phyloP scores from a whole-genome alignment of 2,329 filamentous ascomycete species.

The Periconia macrospinosa region DNA sequence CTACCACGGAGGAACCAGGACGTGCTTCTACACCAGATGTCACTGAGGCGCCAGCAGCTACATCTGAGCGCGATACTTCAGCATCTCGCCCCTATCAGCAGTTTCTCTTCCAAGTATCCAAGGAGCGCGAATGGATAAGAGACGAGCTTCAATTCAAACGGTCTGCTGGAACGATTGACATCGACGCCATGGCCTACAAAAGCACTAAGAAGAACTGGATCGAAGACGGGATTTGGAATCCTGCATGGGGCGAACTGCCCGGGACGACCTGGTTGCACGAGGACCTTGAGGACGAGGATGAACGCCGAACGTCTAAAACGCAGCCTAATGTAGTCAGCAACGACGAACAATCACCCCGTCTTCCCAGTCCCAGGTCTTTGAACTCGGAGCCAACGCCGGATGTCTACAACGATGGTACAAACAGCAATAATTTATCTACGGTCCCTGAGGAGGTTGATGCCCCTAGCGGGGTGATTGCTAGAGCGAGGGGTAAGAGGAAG shows the following conservation, averaged over 20 bases:
- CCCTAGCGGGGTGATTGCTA: no score
- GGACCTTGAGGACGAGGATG: slow-evolving; percentile 2
- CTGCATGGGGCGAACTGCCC: slow-evolving; percentile 8
- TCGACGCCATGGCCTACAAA: slow-evolving; percentile 10
- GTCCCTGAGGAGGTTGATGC: no score
- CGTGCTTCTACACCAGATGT: no score
- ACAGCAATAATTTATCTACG: no score
- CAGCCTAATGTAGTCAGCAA: no score
- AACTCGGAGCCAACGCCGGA: no score
- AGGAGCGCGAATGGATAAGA: slow-evolving; percentile 10
- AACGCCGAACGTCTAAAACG: background rate
- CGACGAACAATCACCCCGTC: no score
- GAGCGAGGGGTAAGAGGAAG: no score
- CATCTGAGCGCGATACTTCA: slow-evolving; percentile 5
- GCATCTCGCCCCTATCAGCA: slow-evolving; percentile 11
- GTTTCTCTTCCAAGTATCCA: slow-evolving; percentile 12
- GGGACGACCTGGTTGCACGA: slow-evolving; percentile 12
- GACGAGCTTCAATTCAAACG: slow-evolving; percentile 7
- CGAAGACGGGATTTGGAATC: slow-evolving; percentile 13
- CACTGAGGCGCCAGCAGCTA: no score
- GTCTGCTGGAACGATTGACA: slow-evolving; percentile 1
- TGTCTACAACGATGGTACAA: no score
- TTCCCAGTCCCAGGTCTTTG: no score
- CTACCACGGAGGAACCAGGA: no score
- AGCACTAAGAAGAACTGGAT: slow-evolving; percentile 10